Conservation (phyloP, 1,284 basidiomycete species). For the Cutaneotrichosporon dermatis region DNA sequence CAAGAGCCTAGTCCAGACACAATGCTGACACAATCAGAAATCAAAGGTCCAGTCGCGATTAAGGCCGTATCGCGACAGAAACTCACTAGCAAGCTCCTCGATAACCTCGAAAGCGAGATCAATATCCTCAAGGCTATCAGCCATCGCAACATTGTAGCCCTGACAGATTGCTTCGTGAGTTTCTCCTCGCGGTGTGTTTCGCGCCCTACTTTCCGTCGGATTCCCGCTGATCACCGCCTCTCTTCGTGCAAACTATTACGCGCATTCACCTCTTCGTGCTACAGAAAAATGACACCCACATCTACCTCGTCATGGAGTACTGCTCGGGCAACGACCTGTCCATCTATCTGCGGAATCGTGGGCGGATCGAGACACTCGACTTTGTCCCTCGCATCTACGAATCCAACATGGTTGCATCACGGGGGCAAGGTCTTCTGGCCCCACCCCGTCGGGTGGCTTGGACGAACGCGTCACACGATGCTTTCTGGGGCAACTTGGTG, state of each 20-base stretch:
- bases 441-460: constrained; percentile 87
- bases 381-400: constrained; percentile 61
- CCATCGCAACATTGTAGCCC: constrained; percentile 87
- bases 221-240: background rate
- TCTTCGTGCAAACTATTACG: background rate
- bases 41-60: constrained; percentile 78
- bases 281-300: constrained; percentile 84
- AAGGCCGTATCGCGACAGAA: constrained; percentile 90
- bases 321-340: constrained; percentile 94
- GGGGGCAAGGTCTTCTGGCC: constrained; percentile 68
- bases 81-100: constrained; percentile 85
- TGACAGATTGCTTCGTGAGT: constrained; percentile 79
- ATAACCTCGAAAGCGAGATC: constrained; percentile 96
- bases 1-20: background rate
- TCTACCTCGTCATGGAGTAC: constrained; percentile 97
- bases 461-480: constrained; percentile 87
- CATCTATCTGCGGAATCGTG: constrained; percentile 91
- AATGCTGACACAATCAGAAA: constrained; percentile 53
- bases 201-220: background rate
- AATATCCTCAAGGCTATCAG: constrained; percentile 91
- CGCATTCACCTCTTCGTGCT: constrained; percentile 1
- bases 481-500: constrained; percentile 87
- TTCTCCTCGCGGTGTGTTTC: background rate
- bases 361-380: constrained; percentile 76
- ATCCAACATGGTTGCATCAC: constrained; percentile 50